Evolutionary conservation across 2,329 filamentous ascomycete genomes (phyloP), one percentile per base, ranked within the genome.

Genomic region (Exophiala dermatitidis): DNA sequence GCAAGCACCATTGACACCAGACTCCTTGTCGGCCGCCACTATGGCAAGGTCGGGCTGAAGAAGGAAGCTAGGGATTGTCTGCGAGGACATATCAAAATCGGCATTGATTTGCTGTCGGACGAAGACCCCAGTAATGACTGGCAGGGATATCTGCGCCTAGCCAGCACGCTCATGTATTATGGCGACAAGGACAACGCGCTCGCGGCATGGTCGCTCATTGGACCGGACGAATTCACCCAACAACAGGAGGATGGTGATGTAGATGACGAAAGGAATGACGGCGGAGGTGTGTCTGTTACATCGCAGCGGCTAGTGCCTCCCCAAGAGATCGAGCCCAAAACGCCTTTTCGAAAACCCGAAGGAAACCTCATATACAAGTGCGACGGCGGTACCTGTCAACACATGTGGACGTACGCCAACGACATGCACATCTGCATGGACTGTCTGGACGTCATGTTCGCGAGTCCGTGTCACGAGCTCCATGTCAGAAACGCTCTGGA

Each of bases 371-470:
- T 10, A 12, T 33, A 53, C 34, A 9, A 26, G 10, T 62, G 60
- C n/a, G 55, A 59, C 38, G 57, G 57, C 32, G 42, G 42, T 4
- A 7, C 7, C 12, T 62, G 60, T 33, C 38, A 49, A 7, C 44
- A 26, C 36, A 43, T 30, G 9, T 67, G 61, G 63, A 45, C 47
- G 9, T 57, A 54, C n/a, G 62, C 64, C 6, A 57, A 63, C 33
- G 60, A 66, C 28, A 60, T 67, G 47, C 63, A 63, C 49, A 60
- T 59, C 46, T 67, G 65, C 56, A 60, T 55, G 50, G 64, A 67
- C 46, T 68, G 65, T 46, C 60, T 57, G 2, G 53, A 65, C 30
- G 48, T 66, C 26, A 55, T 59, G 3, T 61, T 67, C 40, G 60
- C 60, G 7, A 28, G 19, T n/a, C 40, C 55, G 4, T 67, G 64